Evolutionary conservation across 176 grass and related monocot genomes (phyloP).

Genomic region (Cymbopogon citratus): DNA sequence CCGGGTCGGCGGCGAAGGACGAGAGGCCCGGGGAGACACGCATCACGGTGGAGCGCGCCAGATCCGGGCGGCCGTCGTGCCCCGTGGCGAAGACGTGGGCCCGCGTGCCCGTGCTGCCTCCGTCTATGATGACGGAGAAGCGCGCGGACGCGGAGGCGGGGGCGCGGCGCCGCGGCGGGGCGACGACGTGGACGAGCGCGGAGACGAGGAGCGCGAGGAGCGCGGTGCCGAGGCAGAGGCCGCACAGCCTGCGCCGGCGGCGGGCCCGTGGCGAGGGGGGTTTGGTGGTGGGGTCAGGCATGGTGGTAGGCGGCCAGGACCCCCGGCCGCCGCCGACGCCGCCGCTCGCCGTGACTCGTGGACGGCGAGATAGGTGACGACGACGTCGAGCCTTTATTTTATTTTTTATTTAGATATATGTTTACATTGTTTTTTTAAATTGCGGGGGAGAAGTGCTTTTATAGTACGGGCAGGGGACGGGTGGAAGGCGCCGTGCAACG

Average conservation of each 20-base stretch:
- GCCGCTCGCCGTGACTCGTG: slow-evolving; percentile 35
- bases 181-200: slow-evolving; percentile 29
- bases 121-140: slow-evolving; percentile 75
- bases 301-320: slow-evolving; percentile 10
- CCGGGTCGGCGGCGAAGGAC: slow-evolving; percentile 47
- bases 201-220: slow-evolving; percentile 37
- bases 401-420: background rate
- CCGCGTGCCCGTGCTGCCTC: slow-evolving; percentile 73
- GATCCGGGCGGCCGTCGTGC: slow-evolving; percentile 56
- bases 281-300: slow-evolving; percentile 38
- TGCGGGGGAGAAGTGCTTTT: slow-evolving; percentile 5
- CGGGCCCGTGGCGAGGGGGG: slow-evolving; percentile 22
- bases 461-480: slow-evolving; percentile 3
- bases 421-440: slow-evolving; percentile 15
- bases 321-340: slow-evolving; percentile 31
- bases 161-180: background rate
- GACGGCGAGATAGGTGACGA: slow-evolving; percentile 39
- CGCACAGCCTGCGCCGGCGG: slow-evolving; percentile 33
- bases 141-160: background rate
- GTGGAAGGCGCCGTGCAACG: accelerated
- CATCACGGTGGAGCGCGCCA: slow-evolving; percentile 59
- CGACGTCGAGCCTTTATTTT: slow-evolving; percentile 29
- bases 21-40: slow-evolving; percentile 70
- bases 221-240: slow-evolving; percentile 41
- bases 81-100: slow-evolving; percentile 63